These are phyloP conservation scores for Cydonia oblonga DNA, from an alignment of 331 rosid genomes.

Conservation along the genomic window DNA sequence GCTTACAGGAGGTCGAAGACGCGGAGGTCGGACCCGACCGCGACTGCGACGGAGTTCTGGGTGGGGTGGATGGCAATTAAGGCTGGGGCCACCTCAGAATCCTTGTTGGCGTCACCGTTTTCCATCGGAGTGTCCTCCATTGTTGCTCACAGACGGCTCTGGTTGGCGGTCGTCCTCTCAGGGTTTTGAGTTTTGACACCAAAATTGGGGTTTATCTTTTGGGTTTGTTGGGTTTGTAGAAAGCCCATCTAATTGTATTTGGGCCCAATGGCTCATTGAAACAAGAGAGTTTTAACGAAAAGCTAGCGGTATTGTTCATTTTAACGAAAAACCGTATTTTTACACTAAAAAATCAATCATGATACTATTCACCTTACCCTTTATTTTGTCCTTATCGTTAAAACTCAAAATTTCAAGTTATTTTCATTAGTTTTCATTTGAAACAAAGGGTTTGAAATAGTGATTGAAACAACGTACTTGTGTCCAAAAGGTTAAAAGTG, in stretches of 20 bases:
- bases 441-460: too few relatives aligned
- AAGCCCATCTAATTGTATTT: not conserved
- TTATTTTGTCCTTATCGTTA: too few relatives aligned
- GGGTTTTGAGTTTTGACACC: constrained; percentile 2
- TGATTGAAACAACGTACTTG: too few relatives aligned
- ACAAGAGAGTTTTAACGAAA: too few relatives aligned
- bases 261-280: not conserved
- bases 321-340: too few relatives aligned
- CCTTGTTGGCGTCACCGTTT: constrained; percentile 42
- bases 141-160: not conserved
- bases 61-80: constrained; percentile 68
- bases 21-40: constrained; percentile 78
- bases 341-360: too few relatives aligned
- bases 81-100: constrained; percentile 72
- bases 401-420: too few relatives aligned
- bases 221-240: not conserved
- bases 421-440: too few relatives aligned
- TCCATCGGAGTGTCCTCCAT: constrained; percentile 34
- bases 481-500: too few relatives aligned
- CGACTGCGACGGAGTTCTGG: constrained; percentile 44
- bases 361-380: too few relatives aligned
- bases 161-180: not conserved
- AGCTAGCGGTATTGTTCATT: too few relatives aligned
- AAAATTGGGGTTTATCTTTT: not conserved
- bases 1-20: constrained; percentile 63